These are phyloP conservation scores for Calcarisporium arbuscula DNA, from an alignment of 2,329 filamentous ascomycete species.

Conservation along the genomic window DNA sequence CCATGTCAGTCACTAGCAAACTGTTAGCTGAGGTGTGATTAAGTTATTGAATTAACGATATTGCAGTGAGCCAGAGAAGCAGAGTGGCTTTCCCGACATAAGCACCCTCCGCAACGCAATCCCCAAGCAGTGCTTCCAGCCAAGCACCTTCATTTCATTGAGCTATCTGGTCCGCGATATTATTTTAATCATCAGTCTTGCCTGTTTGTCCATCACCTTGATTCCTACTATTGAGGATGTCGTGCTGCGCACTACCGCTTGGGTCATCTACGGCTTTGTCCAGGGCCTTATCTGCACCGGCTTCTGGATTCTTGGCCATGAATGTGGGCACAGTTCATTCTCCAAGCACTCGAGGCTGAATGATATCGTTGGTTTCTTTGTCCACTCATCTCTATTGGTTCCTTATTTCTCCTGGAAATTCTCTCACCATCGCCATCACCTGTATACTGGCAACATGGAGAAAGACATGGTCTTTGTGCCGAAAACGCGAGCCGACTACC, in stretches of 20 bases:
- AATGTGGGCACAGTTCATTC: conserved; percentile 65
- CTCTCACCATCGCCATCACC: conserved; percentile 64
- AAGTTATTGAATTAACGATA: too few relatives aligned
- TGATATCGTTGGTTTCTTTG: conserved; percentile 53
- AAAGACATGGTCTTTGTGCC: conserved; percentile 55
- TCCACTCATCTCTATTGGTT: conserved; percentile 61
- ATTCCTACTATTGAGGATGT: conserved; percentile 44
- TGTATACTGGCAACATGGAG: conserved; percentile 60
- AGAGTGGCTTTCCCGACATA: conserved; percentile 7
- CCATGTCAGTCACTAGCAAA: too few relatives aligned
- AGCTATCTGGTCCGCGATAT: conserved; percentile 51
- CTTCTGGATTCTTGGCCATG: conserved; percentile 65
- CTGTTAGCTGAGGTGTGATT: too few relatives aligned
- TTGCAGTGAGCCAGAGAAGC: conserved; percentile 6
- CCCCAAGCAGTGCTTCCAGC: conserved; percentile 55
- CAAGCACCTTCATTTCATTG: conserved; percentile 5
- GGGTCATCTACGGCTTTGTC: conserved; percentile 54
- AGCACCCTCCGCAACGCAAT: conserved; percentile 33
- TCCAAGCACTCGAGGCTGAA: conserved; percentile 52
- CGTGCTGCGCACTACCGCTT: conserved; percentile 39
- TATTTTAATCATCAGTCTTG: conserved; percentile 39
- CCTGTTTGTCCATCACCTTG: conserved; percentile 45
- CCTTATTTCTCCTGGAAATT: conserved; percentile 71
- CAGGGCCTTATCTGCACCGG: conserved; percentile 63
- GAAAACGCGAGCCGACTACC: conserved; percentile 3